Conservation (phyloP, 495 filamentous ascomycete genomes). For the Aspergillus sparsus region DNA sequence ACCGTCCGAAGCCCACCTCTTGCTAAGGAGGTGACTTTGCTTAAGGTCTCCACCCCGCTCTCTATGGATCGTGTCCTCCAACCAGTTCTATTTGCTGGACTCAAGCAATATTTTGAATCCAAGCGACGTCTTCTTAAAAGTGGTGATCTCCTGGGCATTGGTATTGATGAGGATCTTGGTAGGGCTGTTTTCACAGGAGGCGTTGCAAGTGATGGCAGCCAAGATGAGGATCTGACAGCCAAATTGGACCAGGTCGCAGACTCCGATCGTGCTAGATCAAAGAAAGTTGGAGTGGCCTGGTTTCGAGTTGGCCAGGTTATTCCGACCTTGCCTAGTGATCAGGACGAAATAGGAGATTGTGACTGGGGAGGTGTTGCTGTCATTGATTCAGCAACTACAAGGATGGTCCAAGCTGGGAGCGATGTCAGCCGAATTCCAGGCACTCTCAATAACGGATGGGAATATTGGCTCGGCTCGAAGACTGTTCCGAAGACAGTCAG, state of each 20-base stretch:
- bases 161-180: constrained; percentile 80
- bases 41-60: constrained; percentile 84
- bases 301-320: constrained; percentile 79
- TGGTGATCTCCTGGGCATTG: constrained; percentile 84
- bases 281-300: constrained; percentile 74
- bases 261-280: constrained; percentile 27
- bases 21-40: constrained; percentile 87
- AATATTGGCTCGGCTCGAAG: constrained; percentile 78
- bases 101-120: constrained; percentile 84
- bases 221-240: constrained; percentile 63
- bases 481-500: constrained; percentile 48
- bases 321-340: constrained; percentile 54
- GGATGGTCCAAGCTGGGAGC: constrained; percentile 85
- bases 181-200: constrained; percentile 67
- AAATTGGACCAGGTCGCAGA: constrained; percentile 42
- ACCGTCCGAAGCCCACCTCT: constrained; percentile 69
- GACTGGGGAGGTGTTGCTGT: constrained; percentile 81
- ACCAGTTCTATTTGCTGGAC: constrained; percentile 73
- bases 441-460: constrained; percentile 73
- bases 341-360: constrained; percentile 60
- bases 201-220: constrained; percentile 55
- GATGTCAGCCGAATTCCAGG: constrained; percentile 76
- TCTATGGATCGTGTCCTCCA: constrained; percentile 83
- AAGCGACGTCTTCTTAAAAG: constrained; percentile 75
- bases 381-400: constrained; percentile 79